A percentile compares a stretch with the other conserved stretches of the same genome.
Evolutionary conservation across 106 monocot genomes (phyloP).

Genomic region (Apostasia shenzhenica): DNA sequence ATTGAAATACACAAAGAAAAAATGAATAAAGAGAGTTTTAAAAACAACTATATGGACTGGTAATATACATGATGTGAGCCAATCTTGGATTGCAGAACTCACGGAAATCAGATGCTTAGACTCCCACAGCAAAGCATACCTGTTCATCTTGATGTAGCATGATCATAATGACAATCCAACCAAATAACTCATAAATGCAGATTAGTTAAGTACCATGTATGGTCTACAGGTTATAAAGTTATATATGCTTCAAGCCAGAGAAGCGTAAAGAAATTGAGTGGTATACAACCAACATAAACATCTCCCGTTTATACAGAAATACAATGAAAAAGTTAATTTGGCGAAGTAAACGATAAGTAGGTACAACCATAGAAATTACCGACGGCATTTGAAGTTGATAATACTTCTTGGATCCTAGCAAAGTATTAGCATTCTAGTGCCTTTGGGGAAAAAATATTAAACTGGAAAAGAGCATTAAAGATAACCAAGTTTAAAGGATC

Average conservation of each 20-base stretch:
- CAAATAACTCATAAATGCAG: neutral
- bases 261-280: neutral
- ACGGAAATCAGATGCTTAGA: constrained; percentile 82
- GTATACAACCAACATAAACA: too few relatives aligned
- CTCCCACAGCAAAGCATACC: constrained; percentile 94
- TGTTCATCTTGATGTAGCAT: constrained; percentile 18
- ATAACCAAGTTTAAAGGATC: too few relatives aligned
- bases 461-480: too few relatives aligned
- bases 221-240: neutral
- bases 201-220: neutral
- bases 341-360: too few relatives aligned
- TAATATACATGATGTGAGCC: constrained; percentile 86
- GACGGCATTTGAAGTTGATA: too few relatives aligned
- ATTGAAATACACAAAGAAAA: neutral
- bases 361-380: too few relatives aligned
- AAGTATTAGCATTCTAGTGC: too few relatives aligned
- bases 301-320: too few relatives aligned
- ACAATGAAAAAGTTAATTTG: too few relatives aligned
- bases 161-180: neutral
- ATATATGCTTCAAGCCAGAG: neutral
- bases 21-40: neutral
- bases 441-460: too few relatives aligned
- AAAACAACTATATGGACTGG: neutral
- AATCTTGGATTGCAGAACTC: constrained; percentile 93
- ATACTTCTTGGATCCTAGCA: too few relatives aligned